Base-by-base conservation (phyloP, 106 monocot species). In the Hemerocallis citrina region DNA sequence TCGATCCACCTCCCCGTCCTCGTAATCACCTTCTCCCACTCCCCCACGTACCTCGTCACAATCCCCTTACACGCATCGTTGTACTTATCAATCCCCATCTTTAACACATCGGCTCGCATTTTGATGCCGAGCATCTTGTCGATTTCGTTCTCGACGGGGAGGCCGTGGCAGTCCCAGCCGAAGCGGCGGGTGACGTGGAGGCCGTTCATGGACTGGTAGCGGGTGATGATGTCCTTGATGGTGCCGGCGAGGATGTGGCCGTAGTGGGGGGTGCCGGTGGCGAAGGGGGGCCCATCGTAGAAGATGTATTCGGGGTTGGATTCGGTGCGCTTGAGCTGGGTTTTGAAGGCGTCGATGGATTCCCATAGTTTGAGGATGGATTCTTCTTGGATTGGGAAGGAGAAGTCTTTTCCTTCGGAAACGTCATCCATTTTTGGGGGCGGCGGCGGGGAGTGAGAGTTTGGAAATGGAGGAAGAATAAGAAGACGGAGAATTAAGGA, bases 241-340 rank as follows among this genome's bases (percentile, higher is more conserved):
- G 91, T 98, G 34, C 96, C 96, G 34, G 96, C 75, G 45, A 98
- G 85, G 63, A 98, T 98, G 84, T 98, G 96, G 27, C 96, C 96
- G 42, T 98, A 98, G 62, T 98, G 96, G 6, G 96, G 96, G 12
- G 77, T 69, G 35, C 96, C 96, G 4, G 96, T 98, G 19, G 96
- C 96, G 73, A 98, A 98, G 19, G 96, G 96, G 12, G 96, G 96
- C 4, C 96, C 96, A n/a, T 98, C 96, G 74, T 98, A 98, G 72
- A 98, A 98, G 64, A 98, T 57, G 77, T 88, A 98, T 61, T 98
- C 96, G 5, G 91, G 91, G 5, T 47, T 52, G 58, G 72, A 64
- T 58, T 65, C 72, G 9, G 96, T 91, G 61, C 78, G 96, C 37
- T 64, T 51, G 42, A 92, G 77, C 72, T 98, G 96, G 17, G 73